phyloP scores from a whole-genome alignment of 495 filamentous ascomycete species.

The Xylaria curta region DNA sequence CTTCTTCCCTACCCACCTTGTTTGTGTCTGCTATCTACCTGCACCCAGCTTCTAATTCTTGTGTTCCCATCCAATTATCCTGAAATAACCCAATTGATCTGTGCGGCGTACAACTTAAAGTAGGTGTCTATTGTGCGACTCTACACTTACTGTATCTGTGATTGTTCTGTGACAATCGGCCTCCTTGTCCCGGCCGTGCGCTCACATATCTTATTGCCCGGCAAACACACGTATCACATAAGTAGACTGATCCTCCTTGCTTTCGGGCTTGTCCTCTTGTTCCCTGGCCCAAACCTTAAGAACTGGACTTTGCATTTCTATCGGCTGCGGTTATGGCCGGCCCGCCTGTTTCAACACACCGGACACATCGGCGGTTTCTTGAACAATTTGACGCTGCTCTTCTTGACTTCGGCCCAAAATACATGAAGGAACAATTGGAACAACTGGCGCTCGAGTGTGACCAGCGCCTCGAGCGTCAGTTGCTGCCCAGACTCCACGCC shows the following conservation, averaged over 20 bases:
- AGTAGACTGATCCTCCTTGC: background rate
- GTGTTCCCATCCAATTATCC: background rate
- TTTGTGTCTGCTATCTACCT: background rate
- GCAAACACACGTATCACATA: background rate
- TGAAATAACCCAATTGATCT: background rate
- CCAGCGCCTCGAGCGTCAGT: constrained; percentile 35
- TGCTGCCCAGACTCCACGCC: constrained; percentile 35
- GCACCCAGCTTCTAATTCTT: background rate
- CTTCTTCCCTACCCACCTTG: background rate
- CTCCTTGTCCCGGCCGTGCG: background rate
- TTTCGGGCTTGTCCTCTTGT: background rate
- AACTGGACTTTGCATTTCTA: background rate
- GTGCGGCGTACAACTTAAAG: background rate
- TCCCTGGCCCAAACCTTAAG: background rate
- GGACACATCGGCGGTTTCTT: constrained; percentile 29
- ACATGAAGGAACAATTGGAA: constrained; percentile 38
- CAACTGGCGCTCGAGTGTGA: constrained; percentile 36
- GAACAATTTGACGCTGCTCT: constrained; percentile 34
- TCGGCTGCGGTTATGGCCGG: constrained; percentile 33
- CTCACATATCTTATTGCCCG: background rate
- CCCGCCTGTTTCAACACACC: constrained; percentile 30
- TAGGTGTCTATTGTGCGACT: background rate
- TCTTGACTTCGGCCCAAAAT: constrained; percentile 35
- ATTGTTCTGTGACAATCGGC: background rate
- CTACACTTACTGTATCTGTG: background rate